These are phyloP conservation scores for Ceriops zippeliana DNA, from an alignment of 345 rosid species.

Conservation along the genomic window DNA sequence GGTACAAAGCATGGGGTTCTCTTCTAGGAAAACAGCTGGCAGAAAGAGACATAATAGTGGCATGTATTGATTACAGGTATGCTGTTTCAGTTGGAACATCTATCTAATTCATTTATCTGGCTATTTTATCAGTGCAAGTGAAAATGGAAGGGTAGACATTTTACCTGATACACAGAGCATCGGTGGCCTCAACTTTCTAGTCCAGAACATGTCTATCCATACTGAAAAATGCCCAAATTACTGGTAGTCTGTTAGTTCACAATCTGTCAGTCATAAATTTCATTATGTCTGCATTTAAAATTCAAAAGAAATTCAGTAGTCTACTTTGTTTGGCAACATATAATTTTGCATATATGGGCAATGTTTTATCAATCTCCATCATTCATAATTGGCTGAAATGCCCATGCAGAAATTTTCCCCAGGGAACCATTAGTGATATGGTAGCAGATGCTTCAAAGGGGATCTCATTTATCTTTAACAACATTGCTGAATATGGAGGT, in stretches of 20 bases:
- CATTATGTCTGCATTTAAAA: neutral
- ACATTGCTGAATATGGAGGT: slow-evolving; percentile 34
- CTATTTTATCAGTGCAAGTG: neutral
- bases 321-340: neutral
- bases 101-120: neutral
- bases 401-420: slow-evolving; percentile 33
- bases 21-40: slow-evolving; percentile 33
- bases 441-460: slow-evolving; percentile 30
- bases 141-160: neutral
- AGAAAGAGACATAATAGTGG: slow-evolving; percentile 33
- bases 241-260: neutral
- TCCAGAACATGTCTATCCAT: neutral
- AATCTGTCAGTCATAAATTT: neutral
- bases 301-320: neutral
- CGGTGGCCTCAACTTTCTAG: slow-evolving; percentile 6
- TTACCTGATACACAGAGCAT: slow-evolving; percentile 4
- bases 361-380: neutral
- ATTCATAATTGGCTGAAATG: slow-evolving; percentile 14
- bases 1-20: slow-evolving; percentile 38
- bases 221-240: no score
- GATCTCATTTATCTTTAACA: slow-evolving; percentile 30
- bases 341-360: neutral
- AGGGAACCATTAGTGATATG: slow-evolving; percentile 37
- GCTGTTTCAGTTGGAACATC: slow-evolving; percentile 17
- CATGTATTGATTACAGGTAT: slow-evolving; percentile 36